A percentile compares a stretch with the other conserved stretches of the same genome.
Conservation (phyloP, 805 yeast species). For the Candida rishiriensis region DNA sequence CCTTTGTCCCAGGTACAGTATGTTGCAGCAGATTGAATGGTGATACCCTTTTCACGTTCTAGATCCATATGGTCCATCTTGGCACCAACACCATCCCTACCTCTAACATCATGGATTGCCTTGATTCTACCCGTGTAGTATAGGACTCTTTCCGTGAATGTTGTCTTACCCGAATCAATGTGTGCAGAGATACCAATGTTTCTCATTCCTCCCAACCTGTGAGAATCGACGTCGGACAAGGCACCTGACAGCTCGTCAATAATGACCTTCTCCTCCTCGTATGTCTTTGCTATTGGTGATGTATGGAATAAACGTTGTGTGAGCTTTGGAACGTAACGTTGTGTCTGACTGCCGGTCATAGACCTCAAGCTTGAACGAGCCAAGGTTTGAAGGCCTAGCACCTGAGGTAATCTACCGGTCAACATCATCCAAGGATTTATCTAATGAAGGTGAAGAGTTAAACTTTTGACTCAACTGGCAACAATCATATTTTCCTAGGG, state of each 20-base stretch:
- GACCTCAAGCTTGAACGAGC: constrained; percentile 2
- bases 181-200: constrained; percentile 98
- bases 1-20: constrained; percentile 94
- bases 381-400: constrained; percentile 1
- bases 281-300: constrained; percentile 33
- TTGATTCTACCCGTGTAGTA: constrained; percentile 96
- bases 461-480: neutral
- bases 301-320: constrained; percentile 26
- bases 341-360: neutral
- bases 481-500: neutral
- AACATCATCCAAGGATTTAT: neutral
- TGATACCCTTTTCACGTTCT: constrained; percentile 97
- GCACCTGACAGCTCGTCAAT: constrained; percentile 52
- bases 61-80: constrained; percentile 99
- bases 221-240: constrained; percentile 48
- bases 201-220: constrained; percentile 59
- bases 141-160: constrained; percentile 95
- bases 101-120: constrained; percentile 95
- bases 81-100: constrained; percentile 97
- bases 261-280: constrained; percentile 70
- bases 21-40: constrained; percentile 98
- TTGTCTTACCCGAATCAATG: constrained; percentile 96
- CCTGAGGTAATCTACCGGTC: constrained; percentile 7
- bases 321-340: neutral
- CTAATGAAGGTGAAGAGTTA: neutral